Evolutionary conservation across 176 grass and related monocot genomes (phyloP).

Genomic region (Oryza officinalis): DNA sequence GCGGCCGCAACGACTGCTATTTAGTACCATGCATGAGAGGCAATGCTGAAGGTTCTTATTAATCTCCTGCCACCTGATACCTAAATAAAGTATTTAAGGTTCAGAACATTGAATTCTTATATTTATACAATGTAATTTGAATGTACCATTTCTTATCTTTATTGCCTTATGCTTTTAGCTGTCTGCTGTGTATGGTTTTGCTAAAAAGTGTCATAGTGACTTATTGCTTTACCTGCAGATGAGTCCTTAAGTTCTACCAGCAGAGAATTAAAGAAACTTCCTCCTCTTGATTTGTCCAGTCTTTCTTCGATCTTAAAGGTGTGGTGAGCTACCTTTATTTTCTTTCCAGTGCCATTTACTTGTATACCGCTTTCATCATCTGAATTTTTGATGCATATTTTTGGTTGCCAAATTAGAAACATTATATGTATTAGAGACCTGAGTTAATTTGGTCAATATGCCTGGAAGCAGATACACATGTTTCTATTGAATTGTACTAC

Average conservation of each 20-base stretch:
- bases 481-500: slow-evolving; percentile 13
- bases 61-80: slow-evolving; percentile 3
- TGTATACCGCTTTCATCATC: slow-evolving; percentile 17
- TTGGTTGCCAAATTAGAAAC: not conserved
- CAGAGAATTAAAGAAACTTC: slow-evolving; percentile 72
- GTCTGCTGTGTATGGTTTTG: slow-evolving; percentile 11
- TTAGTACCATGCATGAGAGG: not conserved
- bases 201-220: slow-evolving; percentile 16
- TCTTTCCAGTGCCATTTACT: slow-evolving; percentile 21
- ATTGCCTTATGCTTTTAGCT: not conserved
- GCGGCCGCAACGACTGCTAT: too few relatives aligned
- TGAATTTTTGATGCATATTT: slow-evolving; percentile 9
- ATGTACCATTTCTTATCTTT: slow-evolving; percentile 3
- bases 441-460: slow-evolving; percentile 25
- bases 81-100: not conserved
- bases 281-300: slow-evolving; percentile 66
- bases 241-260: slow-evolving; percentile 60
- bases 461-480: not conserved
- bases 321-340: slow-evolving; percentile 17
- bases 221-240: slow-evolving; percentile 49
- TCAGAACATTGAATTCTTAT: slow-evolving; percentile 8
- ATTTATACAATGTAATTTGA: not conserved
- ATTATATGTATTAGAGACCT: slow-evolving; percentile 16
- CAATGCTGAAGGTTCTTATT: slow-evolving; percentile 2
- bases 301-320: slow-evolving; percentile 85